These are phyloP conservation scores for Zygnema cylindricum DNA, from an alignment of 139 green algal species.

Conservation along the genomic window DNA sequence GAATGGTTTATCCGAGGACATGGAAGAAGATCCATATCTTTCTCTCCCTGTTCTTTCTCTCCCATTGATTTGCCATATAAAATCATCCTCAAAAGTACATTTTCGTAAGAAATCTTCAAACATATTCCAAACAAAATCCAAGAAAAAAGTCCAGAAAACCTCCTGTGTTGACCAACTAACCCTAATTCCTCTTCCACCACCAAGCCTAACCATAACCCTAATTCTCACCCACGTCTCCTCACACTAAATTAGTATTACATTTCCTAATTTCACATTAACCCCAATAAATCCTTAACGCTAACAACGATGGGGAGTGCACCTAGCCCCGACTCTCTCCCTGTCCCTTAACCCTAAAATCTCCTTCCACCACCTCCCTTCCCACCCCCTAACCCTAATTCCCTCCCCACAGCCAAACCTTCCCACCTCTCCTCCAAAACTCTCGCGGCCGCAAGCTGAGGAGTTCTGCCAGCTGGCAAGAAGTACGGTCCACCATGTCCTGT, in stretches of 20 bases:
- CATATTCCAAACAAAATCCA: too few relatives aligned
- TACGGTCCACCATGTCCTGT: slow-evolving; percentile 58
- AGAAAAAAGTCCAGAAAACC: too few relatives aligned
- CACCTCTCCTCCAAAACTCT: slow-evolving; percentile 68
- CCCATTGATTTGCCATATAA: too few relatives aligned
- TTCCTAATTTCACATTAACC: not conserved
- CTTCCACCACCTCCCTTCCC: not conserved
- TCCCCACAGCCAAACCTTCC: not conserved
- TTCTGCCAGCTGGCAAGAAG: slow-evolving; percentile 65
- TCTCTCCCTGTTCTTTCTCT: too few relatives aligned
- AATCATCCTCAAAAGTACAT: too few relatives aligned
- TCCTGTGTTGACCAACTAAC: too few relatives aligned
- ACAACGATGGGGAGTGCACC: not conserved
- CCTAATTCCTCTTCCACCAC: too few relatives aligned
- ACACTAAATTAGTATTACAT: not conserved
- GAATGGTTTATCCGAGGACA: too few relatives aligned
- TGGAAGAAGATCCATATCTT: too few relatives aligned
- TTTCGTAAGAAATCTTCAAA: too few relatives aligned
- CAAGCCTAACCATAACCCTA: not conserved
- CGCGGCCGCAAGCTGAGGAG: slow-evolving; percentile 60
- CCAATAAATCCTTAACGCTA: not conserved
- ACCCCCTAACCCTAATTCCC: not conserved
- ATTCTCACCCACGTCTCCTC: too few relatives aligned
- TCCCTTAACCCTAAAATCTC: not conserved
- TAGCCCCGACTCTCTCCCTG: too few relatives aligned